phyloP scores from a whole-genome alignment of 2,329 filamentous ascomycete species.

The Ophiostoma novo-ulmi region DNA sequence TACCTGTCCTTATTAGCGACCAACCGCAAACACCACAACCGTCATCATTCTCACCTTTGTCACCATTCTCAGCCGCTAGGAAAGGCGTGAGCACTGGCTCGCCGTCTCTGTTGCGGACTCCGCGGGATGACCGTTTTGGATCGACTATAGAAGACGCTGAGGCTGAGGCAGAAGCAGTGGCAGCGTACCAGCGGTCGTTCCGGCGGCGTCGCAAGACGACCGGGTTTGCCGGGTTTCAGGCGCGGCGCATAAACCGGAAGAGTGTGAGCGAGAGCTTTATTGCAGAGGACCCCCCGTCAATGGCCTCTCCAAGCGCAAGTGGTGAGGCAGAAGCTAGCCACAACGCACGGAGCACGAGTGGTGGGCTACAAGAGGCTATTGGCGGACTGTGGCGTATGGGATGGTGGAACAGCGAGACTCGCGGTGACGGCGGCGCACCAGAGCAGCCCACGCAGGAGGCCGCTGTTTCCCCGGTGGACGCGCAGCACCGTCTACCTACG shows the following conservation, averaged over 20 bases:
- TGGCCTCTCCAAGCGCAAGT: not conserved
- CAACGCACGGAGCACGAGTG: constrained; percentile 29
- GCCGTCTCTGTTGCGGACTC: constrained; percentile 23
- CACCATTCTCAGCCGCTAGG: constrained; percentile 32
- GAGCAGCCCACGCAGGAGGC: constrained; percentile 1
- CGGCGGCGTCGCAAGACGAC: constrained; percentile 53
- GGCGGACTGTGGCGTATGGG: constrained; percentile 50
- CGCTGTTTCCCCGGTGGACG: not conserved
- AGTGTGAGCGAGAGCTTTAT: constrained; percentile 26
- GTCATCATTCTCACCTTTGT: constrained; percentile 17
- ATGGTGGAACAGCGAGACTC: constrained; percentile 44
- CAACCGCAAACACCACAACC: not conserved
- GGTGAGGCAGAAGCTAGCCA: not conserved
- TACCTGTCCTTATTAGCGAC: constrained; percentile 42
- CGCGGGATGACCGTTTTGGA: constrained; percentile 24
- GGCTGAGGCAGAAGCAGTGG: constrained; percentile 29
- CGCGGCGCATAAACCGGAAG: constrained; percentile 43
- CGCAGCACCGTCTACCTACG: not conserved
- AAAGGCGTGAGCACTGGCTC: constrained; percentile 34
- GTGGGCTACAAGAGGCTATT: constrained; percentile 45
- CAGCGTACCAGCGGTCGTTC: constrained; percentile 26
- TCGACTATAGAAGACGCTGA: constrained; percentile 2
- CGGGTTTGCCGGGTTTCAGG: constrained; percentile 57
- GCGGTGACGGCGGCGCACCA: constrained; percentile 21
- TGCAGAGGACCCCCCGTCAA: not conserved